Percentiles rank a stretch among this genome's conserved stretches.
phyloP scores from a whole-genome alignment of 306 rosid genomes.

The Malus sylvestris region DNA sequence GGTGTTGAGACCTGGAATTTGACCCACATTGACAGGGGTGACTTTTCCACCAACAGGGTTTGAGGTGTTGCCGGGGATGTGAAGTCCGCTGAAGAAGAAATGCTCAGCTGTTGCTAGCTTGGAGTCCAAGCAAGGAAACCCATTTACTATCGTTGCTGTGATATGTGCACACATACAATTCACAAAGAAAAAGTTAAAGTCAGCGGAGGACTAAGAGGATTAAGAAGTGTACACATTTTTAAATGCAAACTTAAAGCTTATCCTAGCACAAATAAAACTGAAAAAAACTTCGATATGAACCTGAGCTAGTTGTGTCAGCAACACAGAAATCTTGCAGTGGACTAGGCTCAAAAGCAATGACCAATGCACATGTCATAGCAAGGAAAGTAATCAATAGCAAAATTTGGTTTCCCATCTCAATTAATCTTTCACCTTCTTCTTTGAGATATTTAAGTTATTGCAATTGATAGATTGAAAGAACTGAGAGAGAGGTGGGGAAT shows the following conservation, averaged over 20 bases:
- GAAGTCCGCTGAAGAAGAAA: background rate
- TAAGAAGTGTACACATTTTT: background rate
- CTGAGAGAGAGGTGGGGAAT: background rate
- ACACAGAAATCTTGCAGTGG: slow-evolving; percentile 26
- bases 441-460: background rate
- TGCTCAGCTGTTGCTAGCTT: background rate
- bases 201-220: background rate
- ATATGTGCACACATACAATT: background rate
- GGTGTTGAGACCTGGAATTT: slow-evolving; percentile 6
- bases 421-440: background rate
- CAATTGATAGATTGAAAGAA: background rate
- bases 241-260: background rate
- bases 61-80: background rate
- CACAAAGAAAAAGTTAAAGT: too few species aligned
- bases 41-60: background rate
- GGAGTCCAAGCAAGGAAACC: background rate
- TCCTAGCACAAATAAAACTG: background rate
- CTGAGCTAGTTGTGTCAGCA: slow-evolving; percentile 20
- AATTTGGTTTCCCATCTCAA: background rate
- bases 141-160: background rate
- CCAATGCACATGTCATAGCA: background rate
- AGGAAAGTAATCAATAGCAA: background rate
- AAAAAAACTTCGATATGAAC: background rate
- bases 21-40: background rate
- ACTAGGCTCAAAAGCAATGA: background rate